Evolutionary conservation across 495 filamentous ascomycete species (phyloP), one percentile per base, ranked within the genome.

Genomic region (Hypoxylon cercidicola): DNA sequence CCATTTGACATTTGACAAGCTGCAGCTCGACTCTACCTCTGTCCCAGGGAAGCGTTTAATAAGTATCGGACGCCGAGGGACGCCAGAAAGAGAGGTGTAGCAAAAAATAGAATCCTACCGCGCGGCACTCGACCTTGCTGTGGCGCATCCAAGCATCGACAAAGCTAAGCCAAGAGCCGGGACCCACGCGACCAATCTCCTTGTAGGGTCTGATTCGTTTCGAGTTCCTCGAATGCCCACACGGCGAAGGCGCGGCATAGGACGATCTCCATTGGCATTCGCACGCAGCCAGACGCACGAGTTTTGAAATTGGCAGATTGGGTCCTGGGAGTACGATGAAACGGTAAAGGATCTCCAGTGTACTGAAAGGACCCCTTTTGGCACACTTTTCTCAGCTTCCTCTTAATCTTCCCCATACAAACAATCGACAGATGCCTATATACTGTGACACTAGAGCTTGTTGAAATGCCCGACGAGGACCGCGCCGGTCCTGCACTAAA

Each of bases 391-490:
- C 25, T 35, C n/a, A 34, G 3, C 10, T 19, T 18, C 7, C 15
- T 40, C 21, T 30, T 19, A 15, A 21, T 30, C 19, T 49, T 49
- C 30, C 28, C 44, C 54, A 7, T 58, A 46, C 15, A 16, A n/a
- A n/a, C n/a, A n/a, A n/a, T 18, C 51, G 50, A 55, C 43, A 56
- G 44, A 55, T 62, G 32, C 20, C 13, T 18, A 54, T 10, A 15
- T 25, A 46, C 32, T 7, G 45, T 47, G 39, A 56, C 15, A 13
- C 39, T 41, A 16, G n/a, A 54, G 65, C 25, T 60, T 40, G 39
- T 69, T 65, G 55, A 69, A 66, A 62, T 69, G 61, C 61, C 51
- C 55, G 55, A 69, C 46, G 61, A 64, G 51, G 60, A 69, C 55
- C 56, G 43, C 53, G 19, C 21, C 34, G 32, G 47, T 25, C 61